Evolutionary conservation across 2,329 filamentous ascomycete genomes (phyloP), one percentile per base, ranked within the genome.

Genomic region (Trichocomaceae sp.): DNA sequence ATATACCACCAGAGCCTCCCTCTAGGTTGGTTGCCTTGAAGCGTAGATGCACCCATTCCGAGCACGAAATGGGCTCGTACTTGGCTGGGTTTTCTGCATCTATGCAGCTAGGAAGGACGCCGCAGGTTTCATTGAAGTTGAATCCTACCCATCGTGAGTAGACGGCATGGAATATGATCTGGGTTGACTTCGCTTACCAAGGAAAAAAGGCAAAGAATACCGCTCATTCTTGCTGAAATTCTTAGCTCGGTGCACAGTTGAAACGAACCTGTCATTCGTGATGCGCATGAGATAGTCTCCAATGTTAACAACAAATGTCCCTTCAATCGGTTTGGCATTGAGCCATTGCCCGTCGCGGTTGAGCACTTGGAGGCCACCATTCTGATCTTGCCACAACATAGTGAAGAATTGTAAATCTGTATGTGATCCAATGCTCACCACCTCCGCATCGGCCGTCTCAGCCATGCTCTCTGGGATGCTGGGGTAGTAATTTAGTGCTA

Each of bases 381-480:
- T 42, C 39, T 42, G 39, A 9, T 42, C 39, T 12, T 58, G 58
- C n/a, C 50, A 60, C 6, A 60, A 52, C 20, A 60, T 58, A 1
- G 59, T 60, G 49, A 60, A 59, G 23, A 42, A 57, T 41, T 60
- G 48, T 15, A 59, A 45, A 29, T 60, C 58, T 20, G 57, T 60
- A 41, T 60, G 58, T 22, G 56, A 49, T 19, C 57, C 57, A n/a
- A 58, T 59, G 3, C 58, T 51, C 12, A 58, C 31, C n/a, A 29
- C 13, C 6, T n/a, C 13, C 17, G 23, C 26, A n/a, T 26, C 7
- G 15, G 13, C 46, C 13, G 33, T 35, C 17, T 26, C 46, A n/a
- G 19, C 12, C 39, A 42, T 10, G 39, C 12, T n/a, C 15, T 42
- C 39, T 33, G 29, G 29, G 10, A 29, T 26, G 1, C 22, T 26